Conservation (phyloP, 2,329 filamentous ascomycete genomes). For the Coleophoma cylindrospora region DNA sequence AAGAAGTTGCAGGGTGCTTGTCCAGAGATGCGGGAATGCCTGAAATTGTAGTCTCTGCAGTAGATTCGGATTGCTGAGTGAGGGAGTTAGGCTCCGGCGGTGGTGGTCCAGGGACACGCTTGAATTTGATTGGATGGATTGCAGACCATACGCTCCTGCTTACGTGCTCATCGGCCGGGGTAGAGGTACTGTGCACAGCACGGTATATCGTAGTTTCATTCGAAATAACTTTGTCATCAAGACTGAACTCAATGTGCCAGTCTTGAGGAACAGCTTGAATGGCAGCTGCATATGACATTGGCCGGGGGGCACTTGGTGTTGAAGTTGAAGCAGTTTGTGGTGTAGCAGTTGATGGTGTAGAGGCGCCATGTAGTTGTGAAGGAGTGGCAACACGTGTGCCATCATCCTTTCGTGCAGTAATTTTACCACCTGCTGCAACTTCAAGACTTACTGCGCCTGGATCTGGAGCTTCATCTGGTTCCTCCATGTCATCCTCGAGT, state of each 20-base stretch:
- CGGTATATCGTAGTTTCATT: constrained; percentile 96
- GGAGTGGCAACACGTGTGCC: constrained; percentile 83
- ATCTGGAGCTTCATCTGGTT: constrained; percentile 66
- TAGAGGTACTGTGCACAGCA: constrained; percentile 65
- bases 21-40: constrained; percentile 74
- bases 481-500: constrained; percentile 76
- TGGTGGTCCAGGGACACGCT: constrained; percentile 76
- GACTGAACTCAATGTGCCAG: constrained; percentile 95
- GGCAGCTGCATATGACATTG: constrained; percentile 80
- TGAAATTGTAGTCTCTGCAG: constrained; percentile 46
- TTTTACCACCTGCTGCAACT: constrained; percentile 77
- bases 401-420: constrained; percentile 88
- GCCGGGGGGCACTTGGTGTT: constrained; percentile 48
- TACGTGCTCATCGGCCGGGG: constrained; percentile 57
- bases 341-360: constrained; percentile 32
- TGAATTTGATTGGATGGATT: constrained; percentile 88
- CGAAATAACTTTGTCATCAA: constrained; percentile 76
- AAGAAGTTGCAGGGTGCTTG: constrained; percentile 78
- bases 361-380: constrained; percentile 50
- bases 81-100: constrained; percentile 66
- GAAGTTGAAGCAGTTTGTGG: constrained; percentile 30
- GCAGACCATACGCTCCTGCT: constrained; percentile 83
- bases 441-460: constrained; percentile 90
- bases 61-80: constrained; percentile 43
- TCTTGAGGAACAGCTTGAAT: constrained; percentile 79